Evolutionary conservation across 345 rosid genomes (phyloP).

Genomic region (Acer campestre): DNA sequence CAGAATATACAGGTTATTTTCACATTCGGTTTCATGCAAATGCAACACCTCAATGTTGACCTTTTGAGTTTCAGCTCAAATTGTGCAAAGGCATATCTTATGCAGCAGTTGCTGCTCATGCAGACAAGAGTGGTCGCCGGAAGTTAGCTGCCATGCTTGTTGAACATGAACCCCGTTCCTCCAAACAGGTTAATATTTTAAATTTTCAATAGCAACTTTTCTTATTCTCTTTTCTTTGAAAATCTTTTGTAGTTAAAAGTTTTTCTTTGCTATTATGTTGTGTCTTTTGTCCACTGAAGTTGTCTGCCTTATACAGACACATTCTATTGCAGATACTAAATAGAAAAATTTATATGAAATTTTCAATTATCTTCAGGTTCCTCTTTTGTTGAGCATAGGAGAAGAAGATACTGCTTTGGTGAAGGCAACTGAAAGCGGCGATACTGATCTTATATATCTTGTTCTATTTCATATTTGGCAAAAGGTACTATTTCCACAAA

Average conservation of each 20-base stretch:
- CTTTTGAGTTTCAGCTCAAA: slow-evolving; percentile 68
- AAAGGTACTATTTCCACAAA: slow-evolving; percentile 50
- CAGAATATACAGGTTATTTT: slow-evolving; percentile 11
- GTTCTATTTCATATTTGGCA: slow-evolving; percentile 97
- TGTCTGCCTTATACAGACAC: not conserved
- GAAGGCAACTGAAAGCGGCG: slow-evolving; percentile 97
- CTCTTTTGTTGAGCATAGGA: slow-evolving; percentile 89
- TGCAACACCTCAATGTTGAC: slow-evolving; percentile 22
- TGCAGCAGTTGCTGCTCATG: slow-evolving; percentile 99
- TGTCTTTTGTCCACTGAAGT: not conserved
- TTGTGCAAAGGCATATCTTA: slow-evolving; percentile 90
- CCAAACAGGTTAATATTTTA: slow-evolving; percentile 62
- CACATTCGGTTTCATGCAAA: slow-evolving; percentile 8
- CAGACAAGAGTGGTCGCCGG: slow-evolving; percentile 87
- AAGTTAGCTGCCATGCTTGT: slow-evolving; percentile 97
- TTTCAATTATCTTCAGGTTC: slow-evolving; percentile 59
- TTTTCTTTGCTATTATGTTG: slow-evolving; percentile 1
- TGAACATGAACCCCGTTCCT: slow-evolving; percentile 94
- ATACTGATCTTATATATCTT: slow-evolving; percentile 93
- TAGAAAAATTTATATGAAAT: not conserved
- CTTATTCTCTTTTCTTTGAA: not conserved
- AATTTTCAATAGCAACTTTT: too few relatives aligned
- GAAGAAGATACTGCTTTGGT: slow-evolving; percentile 92
- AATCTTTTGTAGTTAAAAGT: not conserved
- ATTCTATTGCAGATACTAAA: not conserved